phyloP scores from a whole-genome alignment of 441 rosid genomes.

The Syzygium malaccense region DNA sequence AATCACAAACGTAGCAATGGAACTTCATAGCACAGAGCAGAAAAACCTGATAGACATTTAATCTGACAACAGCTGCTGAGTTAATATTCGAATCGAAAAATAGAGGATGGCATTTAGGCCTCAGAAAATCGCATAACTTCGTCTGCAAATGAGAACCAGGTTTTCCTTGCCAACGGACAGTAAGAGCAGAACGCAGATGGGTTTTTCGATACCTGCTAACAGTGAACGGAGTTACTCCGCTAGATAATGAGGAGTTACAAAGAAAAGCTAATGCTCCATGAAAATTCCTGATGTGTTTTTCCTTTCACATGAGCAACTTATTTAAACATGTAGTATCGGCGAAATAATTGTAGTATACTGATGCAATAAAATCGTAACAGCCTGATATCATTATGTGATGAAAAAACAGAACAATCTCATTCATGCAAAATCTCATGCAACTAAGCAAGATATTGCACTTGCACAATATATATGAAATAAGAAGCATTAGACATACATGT shows the following conservation, averaged over 20 bases:
- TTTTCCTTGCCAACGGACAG: slow-evolving; percentile 53
- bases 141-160: slow-evolving; percentile 31
- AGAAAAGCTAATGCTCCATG: not conserved
- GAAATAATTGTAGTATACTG: not conserved
- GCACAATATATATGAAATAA: not conserved
- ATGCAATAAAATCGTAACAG: not conserved
- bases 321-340: not conserved
- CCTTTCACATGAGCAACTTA: not conserved
- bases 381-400: not conserved
- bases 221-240: not conserved
- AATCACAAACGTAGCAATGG: slow-evolving; percentile 58
- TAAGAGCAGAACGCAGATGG: slow-evolving; percentile 60
- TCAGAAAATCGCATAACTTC: slow-evolving; percentile 48
- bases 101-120: slow-evolving; percentile 77
- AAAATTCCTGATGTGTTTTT: not conserved
- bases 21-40: slow-evolving; percentile 84
- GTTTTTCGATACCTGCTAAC: slow-evolving; percentile 56
- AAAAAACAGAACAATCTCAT: not conserved
- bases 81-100: slow-evolving; percentile 80
- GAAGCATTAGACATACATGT: not conserved
- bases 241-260: not conserved
- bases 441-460: not conserved
- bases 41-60: slow-evolving; percentile 83
- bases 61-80: slow-evolving; percentile 53
- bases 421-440: not conserved